Conservation (phyloP, 768 basidiomycete species). For the Xanthoconium stramineum region DNA sequence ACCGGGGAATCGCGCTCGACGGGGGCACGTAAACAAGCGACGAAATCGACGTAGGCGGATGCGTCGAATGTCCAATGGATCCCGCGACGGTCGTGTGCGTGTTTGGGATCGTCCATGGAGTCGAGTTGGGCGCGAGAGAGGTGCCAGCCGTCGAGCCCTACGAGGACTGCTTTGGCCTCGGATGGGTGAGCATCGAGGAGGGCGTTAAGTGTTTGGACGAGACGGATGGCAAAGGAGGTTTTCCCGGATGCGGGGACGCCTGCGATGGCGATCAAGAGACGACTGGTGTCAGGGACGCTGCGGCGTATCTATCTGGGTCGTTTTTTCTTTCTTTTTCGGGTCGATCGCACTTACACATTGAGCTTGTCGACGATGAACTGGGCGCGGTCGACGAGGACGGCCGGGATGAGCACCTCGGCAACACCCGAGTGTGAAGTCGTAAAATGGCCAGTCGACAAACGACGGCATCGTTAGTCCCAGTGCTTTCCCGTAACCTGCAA, state of each 20-base stretch:
- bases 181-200: slow-evolving; percentile 28
- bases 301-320: background rate
- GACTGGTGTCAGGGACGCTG: slow-evolving; percentile 24
- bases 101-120: slow-evolving; percentile 66
- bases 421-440: too few species aligned
- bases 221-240: too few species aligned
- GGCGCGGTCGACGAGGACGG: slow-evolving; percentile 39
- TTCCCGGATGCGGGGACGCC: slow-evolving; percentile 83
- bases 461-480: too few species aligned
- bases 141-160: too few species aligned
- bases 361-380: slow-evolving; percentile 36
- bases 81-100: too few species aligned
- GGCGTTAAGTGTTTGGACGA: too few species aligned
- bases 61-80: slow-evolving; percentile 93
- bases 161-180: slow-evolving; percentile 48
- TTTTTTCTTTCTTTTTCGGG: too few species aligned
- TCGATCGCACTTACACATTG: too few species aligned
- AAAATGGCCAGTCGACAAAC: too few species aligned
- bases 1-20: slow-evolving; percentile 9
- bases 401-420: too few species aligned
- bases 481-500: too few species aligned
- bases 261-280: slow-evolving; percentile 66
- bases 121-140: slow-evolving; percentile 76
- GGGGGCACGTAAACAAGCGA: slow-evolving; percentile 46
- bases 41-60: slow-evolving; percentile 57